A percentile compares a stretch with the other conserved stretches of the same genome.
Conservation (phyloP, 73 alveolate genomes). For the Blepharisma stoltei region DNA sequence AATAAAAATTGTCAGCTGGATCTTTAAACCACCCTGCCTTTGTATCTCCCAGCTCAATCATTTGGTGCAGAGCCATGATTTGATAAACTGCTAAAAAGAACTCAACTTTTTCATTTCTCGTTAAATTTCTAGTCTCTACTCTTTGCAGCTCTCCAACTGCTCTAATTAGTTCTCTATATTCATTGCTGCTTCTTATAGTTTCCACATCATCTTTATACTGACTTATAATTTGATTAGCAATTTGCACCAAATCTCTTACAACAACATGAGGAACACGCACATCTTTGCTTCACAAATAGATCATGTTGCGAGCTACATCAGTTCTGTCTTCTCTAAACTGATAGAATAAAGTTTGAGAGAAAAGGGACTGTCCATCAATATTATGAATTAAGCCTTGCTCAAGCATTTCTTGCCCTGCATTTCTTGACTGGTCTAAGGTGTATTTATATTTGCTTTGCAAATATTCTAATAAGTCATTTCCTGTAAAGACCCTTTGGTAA, state of each 20-base stretch:
- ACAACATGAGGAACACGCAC: conserved; percentile 47
- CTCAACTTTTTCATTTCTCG: conserved; percentile 42
- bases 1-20: conserved; percentile 44
- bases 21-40: conserved; percentile 31
- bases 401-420: conserved; percentile 45
- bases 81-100: conserved; percentile 62
- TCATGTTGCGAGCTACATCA: conserved; percentile 56
- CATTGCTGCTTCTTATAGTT: conserved; percentile 31
- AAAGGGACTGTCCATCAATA: conserved; percentile 35
- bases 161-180: conserved; percentile 32
- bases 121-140: conserved; percentile 34
- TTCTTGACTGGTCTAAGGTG: conserved; percentile 32
- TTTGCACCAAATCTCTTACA: conserved; percentile 35
- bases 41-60: conserved; percentile 42
- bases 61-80: conserved; percentile 58
- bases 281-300: conserved; percentile 43
- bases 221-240: conserved; percentile 30
- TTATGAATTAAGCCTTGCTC: conserved; percentile 37
- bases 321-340: conserved; percentile 51
- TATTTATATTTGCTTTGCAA: conserved; percentile 32
- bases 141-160: conserved; percentile 43
- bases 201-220: conserved; percentile 35
- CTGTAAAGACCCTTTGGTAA: conserved; percentile 42
- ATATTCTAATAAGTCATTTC: conserved; percentile 39
- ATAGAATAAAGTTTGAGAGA: conserved; percentile 30